A percentile compares a stretch with the other conserved stretches of the same genome.
Evolutionary conservation across 1,139 yeast genomes (phyloP).

Genomic region (Debaryomyces nepalensis): DNA sequence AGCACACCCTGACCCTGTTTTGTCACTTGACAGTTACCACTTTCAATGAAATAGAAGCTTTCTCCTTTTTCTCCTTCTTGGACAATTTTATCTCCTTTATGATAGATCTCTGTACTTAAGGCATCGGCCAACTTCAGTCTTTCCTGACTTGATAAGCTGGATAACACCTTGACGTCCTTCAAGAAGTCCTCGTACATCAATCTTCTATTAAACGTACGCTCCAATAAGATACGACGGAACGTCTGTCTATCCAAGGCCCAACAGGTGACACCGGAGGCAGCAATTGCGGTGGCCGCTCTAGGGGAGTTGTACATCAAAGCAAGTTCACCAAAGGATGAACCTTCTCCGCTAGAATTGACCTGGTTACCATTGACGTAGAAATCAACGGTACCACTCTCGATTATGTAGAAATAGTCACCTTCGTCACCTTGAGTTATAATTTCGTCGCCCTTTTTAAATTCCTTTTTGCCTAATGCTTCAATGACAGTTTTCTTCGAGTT

Average conservation of each 20-base stretch:
- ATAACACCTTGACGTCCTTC: constrained; percentile 82
- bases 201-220: constrained; percentile 89
- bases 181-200: constrained; percentile 88
- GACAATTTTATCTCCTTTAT: constrained; percentile 75
- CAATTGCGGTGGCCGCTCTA: constrained; percentile 92
- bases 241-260: constrained; percentile 97
- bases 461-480: constrained; percentile 77
- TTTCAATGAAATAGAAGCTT: constrained; percentile 85
- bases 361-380: constrained; percentile 73
- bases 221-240: constrained; percentile 87
- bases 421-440: constrained; percentile 94
- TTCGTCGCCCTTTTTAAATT: constrained; percentile 59
- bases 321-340: constrained; percentile 93
- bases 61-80: constrained; percentile 92
- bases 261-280: constrained; percentile 60
- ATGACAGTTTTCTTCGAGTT: constrained; percentile 78
- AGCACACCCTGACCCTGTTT: constrained; percentile 62
- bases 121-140: constrained; percentile 95
- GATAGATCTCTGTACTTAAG: constrained; percentile 74
- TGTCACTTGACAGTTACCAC: constrained; percentile 82
- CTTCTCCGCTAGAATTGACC: constrained; percentile 78
- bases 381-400: constrained; percentile 85
- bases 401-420: constrained; percentile 91
- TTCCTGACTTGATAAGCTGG: constrained; percentile 74
- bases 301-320: constrained; percentile 98